Evolutionary conservation across 2,329 filamentous ascomycete species (phyloP).

Genomic region (Colletotrichum neosansevieriae): DNA sequence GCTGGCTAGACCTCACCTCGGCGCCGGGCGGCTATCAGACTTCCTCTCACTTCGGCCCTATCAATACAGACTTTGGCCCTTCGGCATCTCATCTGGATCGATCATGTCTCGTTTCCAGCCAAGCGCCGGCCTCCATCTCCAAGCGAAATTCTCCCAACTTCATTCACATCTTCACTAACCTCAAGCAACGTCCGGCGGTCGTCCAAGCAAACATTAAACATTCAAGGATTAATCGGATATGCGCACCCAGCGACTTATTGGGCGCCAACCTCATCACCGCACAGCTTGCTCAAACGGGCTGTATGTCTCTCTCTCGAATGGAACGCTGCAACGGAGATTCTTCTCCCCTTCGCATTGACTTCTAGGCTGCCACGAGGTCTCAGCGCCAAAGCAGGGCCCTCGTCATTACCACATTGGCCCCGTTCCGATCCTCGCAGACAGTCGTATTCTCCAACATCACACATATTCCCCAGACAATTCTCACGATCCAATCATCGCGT

Average conservation of each 20-base stretch:
- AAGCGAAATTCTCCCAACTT: constrained; percentile 32
- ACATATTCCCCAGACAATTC: constrained; percentile 4
- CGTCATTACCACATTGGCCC: constrained; percentile 7
- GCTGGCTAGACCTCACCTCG: not conserved
- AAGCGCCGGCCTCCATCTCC: constrained; percentile 14
- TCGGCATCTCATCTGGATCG: constrained; percentile 36
- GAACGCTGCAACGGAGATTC: constrained; percentile 5
- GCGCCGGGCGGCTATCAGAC: constrained; percentile 21
- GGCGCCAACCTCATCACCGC: constrained; percentile 25
- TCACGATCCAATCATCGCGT: constrained; percentile 16
- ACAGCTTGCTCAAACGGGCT: constrained; percentile 30
- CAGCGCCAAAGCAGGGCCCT: constrained; percentile 9
- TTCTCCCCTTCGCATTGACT: constrained; percentile 5
- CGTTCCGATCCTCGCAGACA: constrained; percentile 18
- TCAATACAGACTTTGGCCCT: constrained; percentile 1
- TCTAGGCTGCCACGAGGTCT: constrained; percentile 28
- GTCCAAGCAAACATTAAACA: constrained; percentile 6
- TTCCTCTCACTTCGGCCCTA: constrained; percentile 13
- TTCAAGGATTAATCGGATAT: not conserved
- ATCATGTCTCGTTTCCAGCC: constrained; percentile 28
- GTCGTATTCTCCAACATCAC: constrained; percentile 14
- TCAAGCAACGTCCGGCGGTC: constrained; percentile 13
- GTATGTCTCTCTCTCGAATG: constrained; percentile 10
- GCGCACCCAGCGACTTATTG: not conserved
- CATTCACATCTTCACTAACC: constrained; percentile 15